Base-by-base conservation (phyloP, 352 stramenopile genomes). In the Phytophthora cryptogea region DNA sequence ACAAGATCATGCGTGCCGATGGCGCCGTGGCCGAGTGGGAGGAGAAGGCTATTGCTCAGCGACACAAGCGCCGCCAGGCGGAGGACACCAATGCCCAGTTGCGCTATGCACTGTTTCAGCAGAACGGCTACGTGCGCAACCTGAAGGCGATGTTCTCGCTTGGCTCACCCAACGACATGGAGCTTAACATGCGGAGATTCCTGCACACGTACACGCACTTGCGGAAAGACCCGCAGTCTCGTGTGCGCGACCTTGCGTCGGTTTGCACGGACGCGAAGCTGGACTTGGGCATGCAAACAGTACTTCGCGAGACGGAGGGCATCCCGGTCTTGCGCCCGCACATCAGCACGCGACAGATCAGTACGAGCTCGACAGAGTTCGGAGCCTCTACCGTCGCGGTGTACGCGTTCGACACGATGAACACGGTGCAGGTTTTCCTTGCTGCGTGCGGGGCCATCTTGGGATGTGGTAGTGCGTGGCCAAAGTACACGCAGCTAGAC, bases 11-110 rank as follows among this genome's bases (percentile, higher is more conserved):
- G 60, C 75, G 78, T 23, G 47, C 69, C 7, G 73, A 84, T 28
- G 76, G 72, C 8, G 54, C 54, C 45, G 53, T 87, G n/a, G 73
- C 78, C 1, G 75, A 81, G 44, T 86, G 64, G 65, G 70, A 89
- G 48, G 79, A 89, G 64, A 69, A 66, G 20, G 79, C 79, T 9
- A 78, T 87, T 40, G 70, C 70, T 10, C 73, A 86, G 46, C 79
- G 79, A 17, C 75, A 78, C 59, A 86, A 84, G 60, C 79, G 77
- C 54, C 68, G 70, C 27, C 77, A 89, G 35, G 63, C 67, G 1
- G 79, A 89, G 54, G 72, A 84, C 26, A 41, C 72, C 16, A 89
- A 87, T 39, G 58, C 68, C 5, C 68, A 72, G 17, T 57, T 89
- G 47, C 80, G 80, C 31, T 66, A 66, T 31, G 79, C 74, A 7